These are phyloP conservation scores for Exutisphaerella laricina DNA, from an alignment of 2,329 filamentous ascomycete species.

Conservation along the genomic window DNA sequence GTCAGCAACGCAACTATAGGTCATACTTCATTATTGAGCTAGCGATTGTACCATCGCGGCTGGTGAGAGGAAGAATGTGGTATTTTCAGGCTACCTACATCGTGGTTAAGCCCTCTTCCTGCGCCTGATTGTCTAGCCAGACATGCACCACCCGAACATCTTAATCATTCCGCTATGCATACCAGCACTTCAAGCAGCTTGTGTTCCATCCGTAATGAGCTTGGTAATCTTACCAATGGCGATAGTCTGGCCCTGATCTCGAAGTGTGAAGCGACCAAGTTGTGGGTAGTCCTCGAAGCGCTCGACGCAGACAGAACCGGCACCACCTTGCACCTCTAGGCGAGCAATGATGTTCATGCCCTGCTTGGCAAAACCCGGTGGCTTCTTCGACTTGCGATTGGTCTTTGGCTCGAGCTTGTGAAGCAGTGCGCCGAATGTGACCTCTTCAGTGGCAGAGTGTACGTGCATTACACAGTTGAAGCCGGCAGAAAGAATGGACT, in stretches of 20 bases:
- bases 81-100: not conserved
- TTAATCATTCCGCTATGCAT: not conserved
- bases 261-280: constrained; percentile 80
- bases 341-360: constrained; percentile 84
- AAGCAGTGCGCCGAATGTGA: constrained; percentile 79
- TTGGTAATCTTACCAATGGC: constrained; percentile 99
- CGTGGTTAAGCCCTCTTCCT: not conserved
- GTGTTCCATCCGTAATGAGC: constrained; percentile 53
- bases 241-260: constrained; percentile 93
- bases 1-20: too few species aligned
- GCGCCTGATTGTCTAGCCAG: not conserved
- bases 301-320: constrained; percentile 86
- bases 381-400: constrained; percentile 82
- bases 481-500: constrained; percentile 86
- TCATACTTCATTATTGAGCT: too few species aligned
- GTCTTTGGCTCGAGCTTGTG: constrained; percentile 97
- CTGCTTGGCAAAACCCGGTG: constrained; percentile 83
- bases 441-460: constrained; percentile 94
- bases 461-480: constrained; percentile 99
- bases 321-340: constrained; percentile 70
- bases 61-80: too few species aligned
- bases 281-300: constrained; percentile 94
- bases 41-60: too few species aligned
- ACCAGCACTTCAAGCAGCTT: constrained; percentile 15
- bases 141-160: not conserved